Conservation (phyloP, 1,284 basidiomycete genomes). For the Inonotus obliquus region DNA sequence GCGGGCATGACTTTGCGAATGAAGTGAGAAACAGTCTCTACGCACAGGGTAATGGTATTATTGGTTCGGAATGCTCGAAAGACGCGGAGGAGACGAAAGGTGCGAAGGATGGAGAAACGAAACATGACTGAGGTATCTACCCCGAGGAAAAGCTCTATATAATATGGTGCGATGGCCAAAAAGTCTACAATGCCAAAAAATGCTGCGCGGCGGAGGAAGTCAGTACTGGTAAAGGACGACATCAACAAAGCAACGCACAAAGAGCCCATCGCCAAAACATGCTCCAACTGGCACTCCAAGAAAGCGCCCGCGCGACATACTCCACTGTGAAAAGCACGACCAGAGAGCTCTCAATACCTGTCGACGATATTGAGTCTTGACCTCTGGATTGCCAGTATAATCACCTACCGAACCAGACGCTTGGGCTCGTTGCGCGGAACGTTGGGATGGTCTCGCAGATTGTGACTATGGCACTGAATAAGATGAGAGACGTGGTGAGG, state of each 20-base stretch:
- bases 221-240: not conserved
- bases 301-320: conserved; percentile 58
- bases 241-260: conserved; percentile 42
- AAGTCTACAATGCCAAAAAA: conserved; percentile 86
- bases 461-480: conserved; percentile 74
- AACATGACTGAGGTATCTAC: conserved; percentile 88
- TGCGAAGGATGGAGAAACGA: conserved; percentile 81
- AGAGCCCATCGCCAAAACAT: conserved; percentile 60
- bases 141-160: conserved; percentile 76
- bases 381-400: not conserved
- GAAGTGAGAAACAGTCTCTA: conserved; percentile 19
- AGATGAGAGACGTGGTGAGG: conserved; percentile 57
- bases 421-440: conserved; percentile 66
- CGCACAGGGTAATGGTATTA: conserved; percentile 73
- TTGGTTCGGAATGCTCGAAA: conserved; percentile 85
- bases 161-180: conserved; percentile 82
- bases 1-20: not conserved
- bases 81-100: conserved; percentile 79
- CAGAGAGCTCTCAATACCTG: conserved; percentile 57
- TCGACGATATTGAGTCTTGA: conserved; percentile 25
- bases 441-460: conserved; percentile 81
- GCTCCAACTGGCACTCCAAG: conserved; percentile 61
- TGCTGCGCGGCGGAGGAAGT: conserved; percentile 36
- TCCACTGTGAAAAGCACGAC: conserved; percentile 83
- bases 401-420: conserved; percentile 66